Percentiles rank a stretch among this genome's conserved stretches.
Evolutionary conservation across 2,329 filamentous ascomycete species (phyloP).

Genomic region (Coccinonectria pachysandricola): DNA sequence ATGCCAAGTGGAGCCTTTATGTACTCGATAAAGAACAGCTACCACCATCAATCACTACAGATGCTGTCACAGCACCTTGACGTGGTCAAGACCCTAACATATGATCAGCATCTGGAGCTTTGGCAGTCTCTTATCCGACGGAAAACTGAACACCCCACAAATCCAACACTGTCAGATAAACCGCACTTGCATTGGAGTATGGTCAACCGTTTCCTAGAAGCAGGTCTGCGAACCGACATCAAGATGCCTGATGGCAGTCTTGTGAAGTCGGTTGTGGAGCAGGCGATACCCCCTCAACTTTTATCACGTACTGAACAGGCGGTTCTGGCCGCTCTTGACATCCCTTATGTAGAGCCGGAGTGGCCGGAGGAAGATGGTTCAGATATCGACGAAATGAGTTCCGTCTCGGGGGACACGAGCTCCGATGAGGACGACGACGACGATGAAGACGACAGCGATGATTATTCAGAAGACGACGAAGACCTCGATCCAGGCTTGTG

Average conservation of each 20-base stretch:
- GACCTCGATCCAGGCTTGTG: constrained; percentile 3
- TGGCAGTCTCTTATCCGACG: no score
- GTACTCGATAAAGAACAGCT: constrained; percentile 16
- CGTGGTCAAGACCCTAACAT: no score
- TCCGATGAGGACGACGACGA: constrained; percentile 1
- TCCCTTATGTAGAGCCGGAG: constrained; percentile 13
- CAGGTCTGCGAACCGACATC: constrained; percentile 17
- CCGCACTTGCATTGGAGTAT: constrained; percentile 18
- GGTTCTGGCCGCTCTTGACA: constrained; percentile 15
- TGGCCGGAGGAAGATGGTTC: no score
- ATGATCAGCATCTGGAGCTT: constrained; percentile 3
- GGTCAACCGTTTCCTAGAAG: constrained; percentile 12
- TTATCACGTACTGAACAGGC: constrained; percentile 13
- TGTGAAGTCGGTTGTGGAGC: constrained; percentile 13
- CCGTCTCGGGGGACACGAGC: not conserved
- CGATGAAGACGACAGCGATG: constrained; percentile 1
- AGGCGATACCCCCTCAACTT: constrained; percentile 12
- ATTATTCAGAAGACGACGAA: constrained; percentile 2
- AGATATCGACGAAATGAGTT: no score
- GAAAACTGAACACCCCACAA: no score
- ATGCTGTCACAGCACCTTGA: constrained; percentile 16
- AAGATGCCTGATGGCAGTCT: constrained; percentile 10
- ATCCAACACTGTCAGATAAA: no score
- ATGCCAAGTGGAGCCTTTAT: constrained; percentile 20
- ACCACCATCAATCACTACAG: constrained; percentile 17